phyloP scores from a whole-genome alignment of 768 basidiomycete species.

The Rhizopogon vinicolor region DNA sequence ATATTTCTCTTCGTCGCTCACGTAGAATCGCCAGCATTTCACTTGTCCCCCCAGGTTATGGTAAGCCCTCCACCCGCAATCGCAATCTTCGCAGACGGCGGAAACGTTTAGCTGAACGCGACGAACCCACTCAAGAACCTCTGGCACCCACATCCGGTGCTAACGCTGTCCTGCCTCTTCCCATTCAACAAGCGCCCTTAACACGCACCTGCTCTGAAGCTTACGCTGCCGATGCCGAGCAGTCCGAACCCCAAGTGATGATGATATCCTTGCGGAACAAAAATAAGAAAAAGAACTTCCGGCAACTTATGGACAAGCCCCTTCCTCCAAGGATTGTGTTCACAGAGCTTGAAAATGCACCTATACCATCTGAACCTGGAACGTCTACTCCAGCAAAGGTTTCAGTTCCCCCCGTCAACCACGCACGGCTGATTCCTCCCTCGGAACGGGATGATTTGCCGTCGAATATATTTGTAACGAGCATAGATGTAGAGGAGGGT shows the following conservation, averaged over 20 bases:
- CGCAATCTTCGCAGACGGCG: slow-evolving; percentile 55
- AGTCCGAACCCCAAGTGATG: slow-evolving; percentile 1
- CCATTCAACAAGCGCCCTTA: background rate
- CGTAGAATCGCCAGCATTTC: slow-evolving; percentile 6
- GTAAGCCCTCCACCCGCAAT: slow-evolving; percentile 51
- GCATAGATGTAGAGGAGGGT: slow-evolving; percentile 62
- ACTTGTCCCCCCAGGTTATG: slow-evolving; percentile 52
- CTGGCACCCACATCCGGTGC: slow-evolving; percentile 31
- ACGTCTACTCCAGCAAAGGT: background rate
- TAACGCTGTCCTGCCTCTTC: slow-evolving; percentile 44
- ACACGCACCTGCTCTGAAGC: background rate
- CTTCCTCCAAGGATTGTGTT: slow-evolving; percentile 55
- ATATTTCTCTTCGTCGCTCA: background rate
- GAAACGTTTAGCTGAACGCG: slow-evolving; percentile 33
- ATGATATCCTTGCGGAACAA: slow-evolving; percentile 57
- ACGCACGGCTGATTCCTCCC: slow-evolving; percentile 50
- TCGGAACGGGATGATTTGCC: slow-evolving; percentile 59
- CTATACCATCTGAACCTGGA: slow-evolving; percentile 2
- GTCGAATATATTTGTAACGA: slow-evolving; percentile 63
- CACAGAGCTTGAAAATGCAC: slow-evolving; percentile 13
- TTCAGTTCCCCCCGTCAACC: slow-evolving; percentile 1
- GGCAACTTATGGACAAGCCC: slow-evolving; percentile 39
- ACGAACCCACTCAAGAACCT: slow-evolving; percentile 7
- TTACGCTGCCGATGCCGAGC: slow-evolving; percentile 13
- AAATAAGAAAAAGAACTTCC: slow-evolving; percentile 71